These are phyloP conservation scores for Trichoderma gracile DNA, from an alignment of 2,329 filamentous ascomycete genomes.

Conservation along the genomic window DNA sequence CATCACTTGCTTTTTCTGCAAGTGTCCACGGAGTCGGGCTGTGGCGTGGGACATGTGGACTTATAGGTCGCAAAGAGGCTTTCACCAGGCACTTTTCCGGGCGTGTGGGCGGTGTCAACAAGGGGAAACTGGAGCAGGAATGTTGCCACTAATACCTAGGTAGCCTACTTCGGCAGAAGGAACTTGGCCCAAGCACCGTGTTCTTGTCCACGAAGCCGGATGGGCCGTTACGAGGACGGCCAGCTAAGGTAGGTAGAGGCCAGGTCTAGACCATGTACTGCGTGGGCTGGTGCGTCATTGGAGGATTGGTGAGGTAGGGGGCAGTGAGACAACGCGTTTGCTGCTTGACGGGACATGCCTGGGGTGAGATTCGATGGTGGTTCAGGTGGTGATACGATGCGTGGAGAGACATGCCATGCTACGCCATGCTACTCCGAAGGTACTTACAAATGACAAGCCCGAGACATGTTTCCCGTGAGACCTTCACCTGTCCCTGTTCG, in stretches of 20 bases:
- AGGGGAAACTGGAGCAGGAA: not conserved
- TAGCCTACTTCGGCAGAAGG: constrained; percentile 11
- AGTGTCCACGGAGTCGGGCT: not conserved
- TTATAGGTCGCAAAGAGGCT: not conserved
- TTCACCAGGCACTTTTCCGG: not conserved
- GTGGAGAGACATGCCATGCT: not conserved
- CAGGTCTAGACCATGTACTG: not conserved
- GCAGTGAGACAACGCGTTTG: not conserved
- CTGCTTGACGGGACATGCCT: not conserved
- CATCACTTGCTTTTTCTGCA: not conserved
- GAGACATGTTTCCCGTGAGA: too few species aligned
- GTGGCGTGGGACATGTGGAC: constrained; percentile 10
- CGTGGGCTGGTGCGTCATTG: not conserved
- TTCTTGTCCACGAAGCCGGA: constrained; percentile 7
- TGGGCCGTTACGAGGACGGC: not conserved
- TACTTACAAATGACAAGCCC: too few species aligned
- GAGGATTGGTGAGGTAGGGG: not conserved
- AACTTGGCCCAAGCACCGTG: not conserved
- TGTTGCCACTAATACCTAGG: constrained; percentile 4
- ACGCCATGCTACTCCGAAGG: not conserved
- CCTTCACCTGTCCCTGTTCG: too few species aligned
- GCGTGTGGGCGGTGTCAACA: not conserved
- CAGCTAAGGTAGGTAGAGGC: not conserved
- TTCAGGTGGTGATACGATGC: not conserved
- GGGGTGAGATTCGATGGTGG: not conserved